Evolutionary conservation across 1,284 basidiomycete species (phyloP).

Genomic region (Ceratobasidium sp.): DNA sequence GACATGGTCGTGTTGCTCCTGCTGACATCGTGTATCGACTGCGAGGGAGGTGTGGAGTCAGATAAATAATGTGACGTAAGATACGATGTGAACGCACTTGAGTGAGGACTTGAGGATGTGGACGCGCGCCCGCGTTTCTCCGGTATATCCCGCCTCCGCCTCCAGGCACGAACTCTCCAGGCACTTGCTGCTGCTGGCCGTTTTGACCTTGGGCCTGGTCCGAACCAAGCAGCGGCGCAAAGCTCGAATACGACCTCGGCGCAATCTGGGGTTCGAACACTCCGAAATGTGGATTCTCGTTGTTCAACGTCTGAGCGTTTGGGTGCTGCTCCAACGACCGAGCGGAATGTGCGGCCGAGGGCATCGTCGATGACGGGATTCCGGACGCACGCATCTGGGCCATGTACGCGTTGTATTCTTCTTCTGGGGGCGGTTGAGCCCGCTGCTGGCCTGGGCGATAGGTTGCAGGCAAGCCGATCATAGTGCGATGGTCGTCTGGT

Average conservation of each 20-base stretch:
- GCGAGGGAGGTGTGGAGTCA: neutral
- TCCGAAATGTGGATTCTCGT: neutral
- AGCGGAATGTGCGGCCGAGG: constrained; percentile 24
- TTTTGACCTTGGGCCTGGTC: neutral
- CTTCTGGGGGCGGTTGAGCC: neutral
- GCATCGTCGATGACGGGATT: constrained; percentile 10
- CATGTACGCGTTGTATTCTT: constrained; percentile 16
- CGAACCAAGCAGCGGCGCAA: neutral
- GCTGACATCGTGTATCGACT: neutral
- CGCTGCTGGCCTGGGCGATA: neutral
- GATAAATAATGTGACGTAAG: neutral
- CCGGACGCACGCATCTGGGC: constrained; percentile 10
- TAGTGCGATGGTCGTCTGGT: constrained; percentile 25
- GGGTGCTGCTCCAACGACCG: constrained; percentile 1
- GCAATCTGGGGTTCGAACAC: constrained; percentile 10
- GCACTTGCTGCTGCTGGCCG: constrained; percentile 22
- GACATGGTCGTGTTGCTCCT: constrained; percentile 26
- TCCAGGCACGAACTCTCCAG: constrained; percentile 27
- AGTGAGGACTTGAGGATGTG: neutral
- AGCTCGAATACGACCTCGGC: constrained; percentile 18
- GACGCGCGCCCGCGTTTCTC: neutral
- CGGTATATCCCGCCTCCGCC: neutral
- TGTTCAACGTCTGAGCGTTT: neutral
- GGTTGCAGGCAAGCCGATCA: constrained; percentile 9
- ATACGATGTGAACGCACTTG: neutral